Evolutionary conservation across 352 stramenopile genomes (phyloP), one percentile per base, ranked within the genome.

Genomic region (Peronosclerospora sorghi): DNA sequence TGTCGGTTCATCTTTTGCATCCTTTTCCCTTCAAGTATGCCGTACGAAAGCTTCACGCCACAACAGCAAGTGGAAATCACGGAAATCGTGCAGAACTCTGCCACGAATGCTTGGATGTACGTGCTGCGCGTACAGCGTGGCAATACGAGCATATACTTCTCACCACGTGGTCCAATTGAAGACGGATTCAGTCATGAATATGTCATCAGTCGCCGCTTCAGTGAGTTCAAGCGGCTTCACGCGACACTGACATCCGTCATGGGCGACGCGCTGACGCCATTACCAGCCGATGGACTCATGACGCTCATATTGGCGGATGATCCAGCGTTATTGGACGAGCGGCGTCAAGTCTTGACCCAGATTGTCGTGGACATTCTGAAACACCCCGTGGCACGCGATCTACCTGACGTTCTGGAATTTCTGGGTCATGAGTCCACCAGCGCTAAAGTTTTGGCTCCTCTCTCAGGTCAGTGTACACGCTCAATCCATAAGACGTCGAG

Each of bases 191-290:
- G 34, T 15, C 44, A 59, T 32, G 54, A 59, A 15, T 86, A 86
- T 60, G 56, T 62, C 32, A 80, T 86, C 44, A 69, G 69, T n/a
- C 68, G 71, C 13, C 73, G 71, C 39, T 81, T 80, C 24, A 54
- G 56, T 41, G 74, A 86, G 41, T 84, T 86, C 49, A 79, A 80
- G 62, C 58, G 64, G 35, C 72, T 86, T 41, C 68, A 86, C 51
- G 37, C 54, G 3, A 60, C 62, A 30, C 54, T 86, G 41, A 58
- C 46, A 21, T 48, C 69, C 5, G 41, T 78, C 49, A 74, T 84
- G 59, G 52, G 51, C 8, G 41, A 58, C 14, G 51, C 70, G 12
- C 54, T 86, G 18, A 75, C 74, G 9, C 55, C 59, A 41, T 43
- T 86, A 17, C 74, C 74, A 2, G 48, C 61, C 12, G 71, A 86